Base-by-base conservation (phyloP, 148 eudicot species). In the Rhododendron ferrugineum region DNA sequence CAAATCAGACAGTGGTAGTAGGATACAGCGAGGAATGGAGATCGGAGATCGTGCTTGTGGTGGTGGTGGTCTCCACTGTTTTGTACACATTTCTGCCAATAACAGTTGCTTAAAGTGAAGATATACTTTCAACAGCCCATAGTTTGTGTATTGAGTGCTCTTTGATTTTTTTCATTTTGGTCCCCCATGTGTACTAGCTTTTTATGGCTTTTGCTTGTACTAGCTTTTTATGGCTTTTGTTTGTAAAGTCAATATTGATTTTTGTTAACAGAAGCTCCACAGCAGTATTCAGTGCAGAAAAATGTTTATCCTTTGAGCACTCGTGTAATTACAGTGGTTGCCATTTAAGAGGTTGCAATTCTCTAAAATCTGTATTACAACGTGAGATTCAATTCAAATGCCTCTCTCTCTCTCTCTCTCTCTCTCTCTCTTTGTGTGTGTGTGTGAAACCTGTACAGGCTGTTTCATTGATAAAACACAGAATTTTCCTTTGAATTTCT, bases 231-330 rank as follows among this genome's bases (percentile, higher is more conserved):
- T 32, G 75, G 22, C 23, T 62, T 20, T 78, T 84, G 83, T 80
- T 81, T 87, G 86, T 87, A 84, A 74, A 56, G 81, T 74, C 60
- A 72, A 80, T 58, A 74, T 42, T 80, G 81, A 50, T 80, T 54
- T 11, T 87, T 87, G 64, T 84, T 84, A 30, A 84, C 42, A 52
- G 86, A 34, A 87, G n/a, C 68, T 73, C 73, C 44, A 30, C 80
- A 81, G 42, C 40, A 34, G 46, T 66, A 37, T 40, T 81, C 56
- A 26, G 28, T 34, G 58, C 54, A 73, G 56, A 20, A 73, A 73
- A 86, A 36, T 40, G 73, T 74, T 6, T 11, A 50, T 32, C 44
- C 23, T 22, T 68, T 20, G 60, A 2, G 26, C n/a, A 49, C 16
- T 18, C 1, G 70, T 34, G 72, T 81, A 40, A 66, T 47, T 6